Evolutionary conservation across 371 early-diverging fungal genomes (phyloP).

Genomic region (Caulochytrium protostelioides): DNA sequence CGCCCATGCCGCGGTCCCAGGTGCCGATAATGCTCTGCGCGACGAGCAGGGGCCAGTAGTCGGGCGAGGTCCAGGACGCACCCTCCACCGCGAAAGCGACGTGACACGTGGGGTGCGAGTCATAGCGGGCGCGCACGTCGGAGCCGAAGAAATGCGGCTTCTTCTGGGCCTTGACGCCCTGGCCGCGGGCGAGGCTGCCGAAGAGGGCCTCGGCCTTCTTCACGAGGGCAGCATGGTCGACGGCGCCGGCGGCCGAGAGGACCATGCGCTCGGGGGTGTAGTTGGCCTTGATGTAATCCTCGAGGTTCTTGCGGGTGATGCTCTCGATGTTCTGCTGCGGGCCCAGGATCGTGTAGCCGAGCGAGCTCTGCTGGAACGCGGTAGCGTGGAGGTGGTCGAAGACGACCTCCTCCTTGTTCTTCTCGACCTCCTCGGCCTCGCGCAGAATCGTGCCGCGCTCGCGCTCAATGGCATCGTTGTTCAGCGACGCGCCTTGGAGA

Average conservation of each 20-base stretch:
- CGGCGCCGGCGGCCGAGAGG: constrained; percentile 53
- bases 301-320: constrained; percentile 58
- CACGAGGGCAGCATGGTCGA: constrained; percentile 82
- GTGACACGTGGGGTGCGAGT: constrained; percentile 71
- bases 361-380: constrained; percentile 74
- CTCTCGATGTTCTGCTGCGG: constrained; percentile 73
- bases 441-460: constrained; percentile 86
- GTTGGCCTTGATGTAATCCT: constrained; percentile 62
- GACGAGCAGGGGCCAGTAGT: constrained; percentile 84
- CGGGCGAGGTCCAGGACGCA: constrained; percentile 77
- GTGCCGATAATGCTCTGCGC: constrained; percentile 84
- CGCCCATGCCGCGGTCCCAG: constrained; percentile 84
- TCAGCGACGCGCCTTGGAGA: constrained; percentile 68
- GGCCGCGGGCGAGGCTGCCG: constrained; percentile 38
- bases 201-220: constrained; percentile 75
- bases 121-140: constrained; percentile 65
- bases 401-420: constrained; percentile 86
- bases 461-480: constrained; percentile 62
- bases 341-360: constrained; percentile 87
- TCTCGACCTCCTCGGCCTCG: constrained; percentile 88
- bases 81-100: constrained; percentile 92
- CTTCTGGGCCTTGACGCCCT: constrained; percentile 2
- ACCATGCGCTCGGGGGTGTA: constrained; percentile 95
- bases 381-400: constrained; percentile 85
- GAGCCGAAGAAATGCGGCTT: constrained; percentile 65